These are phyloP conservation scores for Sordariomycetes sp. DNA, from an alignment of 2,329 filamentous ascomycete species.

Conservation along the genomic window DNA sequence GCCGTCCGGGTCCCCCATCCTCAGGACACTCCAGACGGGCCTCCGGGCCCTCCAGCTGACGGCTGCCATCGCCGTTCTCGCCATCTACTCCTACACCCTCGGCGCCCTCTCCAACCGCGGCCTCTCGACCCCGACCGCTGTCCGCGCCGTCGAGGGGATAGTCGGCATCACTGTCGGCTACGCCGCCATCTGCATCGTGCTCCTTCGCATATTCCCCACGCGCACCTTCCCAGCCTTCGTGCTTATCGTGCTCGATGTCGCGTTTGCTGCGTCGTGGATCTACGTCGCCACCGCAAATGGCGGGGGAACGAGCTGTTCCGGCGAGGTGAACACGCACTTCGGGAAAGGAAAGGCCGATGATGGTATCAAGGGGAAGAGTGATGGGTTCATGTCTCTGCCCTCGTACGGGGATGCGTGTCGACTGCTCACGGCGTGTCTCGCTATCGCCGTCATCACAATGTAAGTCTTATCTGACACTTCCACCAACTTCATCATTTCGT, in stretches of 20 bases:
- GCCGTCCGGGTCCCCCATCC: constrained; percentile 12
- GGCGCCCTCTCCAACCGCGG: constrained; percentile 57
- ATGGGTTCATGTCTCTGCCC: constrained; percentile 36
- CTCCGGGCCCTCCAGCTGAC: constrained; percentile 66
- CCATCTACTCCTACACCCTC: constrained; percentile 78
- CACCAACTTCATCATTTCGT: neutral
- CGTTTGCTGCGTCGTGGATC: constrained; percentile 67
- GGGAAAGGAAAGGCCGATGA: constrained; percentile 49
- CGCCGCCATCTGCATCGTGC: constrained; percentile 56
- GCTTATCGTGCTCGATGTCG: constrained; percentile 65
- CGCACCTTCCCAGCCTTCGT: constrained; percentile 61
- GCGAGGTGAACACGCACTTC: constrained; percentile 53
- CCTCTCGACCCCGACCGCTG: constrained; percentile 49
- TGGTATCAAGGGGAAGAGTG: constrained; percentile 24
- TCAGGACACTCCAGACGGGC: constrained; percentile 60
- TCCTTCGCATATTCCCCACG: constrained; percentile 73
- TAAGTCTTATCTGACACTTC: constrained; percentile 25
- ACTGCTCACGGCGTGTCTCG: constrained; percentile 67
- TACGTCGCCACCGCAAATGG: constrained; percentile 71
- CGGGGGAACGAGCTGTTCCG: constrained; percentile 55
- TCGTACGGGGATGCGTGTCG: constrained; percentile 50
- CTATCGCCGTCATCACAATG: constrained; percentile 68
- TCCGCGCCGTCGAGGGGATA: constrained; percentile 69
- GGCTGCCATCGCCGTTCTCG: constrained; percentile 63
- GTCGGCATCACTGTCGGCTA: constrained; percentile 67